These are phyloP conservation scores for Nidula microcarpa DNA, from an alignment of 768 basidiomycete species.

Conservation along the genomic window DNA sequence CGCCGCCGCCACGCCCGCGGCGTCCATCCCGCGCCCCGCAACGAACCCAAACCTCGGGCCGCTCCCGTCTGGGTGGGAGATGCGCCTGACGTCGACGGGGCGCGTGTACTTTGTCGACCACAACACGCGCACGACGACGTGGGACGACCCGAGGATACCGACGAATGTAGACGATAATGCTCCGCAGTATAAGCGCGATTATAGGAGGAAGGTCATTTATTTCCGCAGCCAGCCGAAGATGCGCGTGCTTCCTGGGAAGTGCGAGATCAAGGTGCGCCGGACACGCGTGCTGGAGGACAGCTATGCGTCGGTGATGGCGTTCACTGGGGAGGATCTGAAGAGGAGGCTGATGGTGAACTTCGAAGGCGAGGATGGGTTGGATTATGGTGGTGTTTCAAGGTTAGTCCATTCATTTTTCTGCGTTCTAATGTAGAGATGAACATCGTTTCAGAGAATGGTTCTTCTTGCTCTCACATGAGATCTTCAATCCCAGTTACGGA, in stretches of 20 bases:
- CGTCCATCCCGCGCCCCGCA: constrained; percentile 43
- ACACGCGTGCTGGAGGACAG: constrained; percentile 84
- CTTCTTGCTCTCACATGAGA: constrained; percentile 79
- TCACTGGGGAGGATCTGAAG: constrained; percentile 68
- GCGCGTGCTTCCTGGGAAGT: constrained; percentile 73
- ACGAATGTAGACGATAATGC: constrained; percentile 81
- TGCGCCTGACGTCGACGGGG: constrained; percentile 82
- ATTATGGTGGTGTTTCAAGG: constrained; percentile 78
- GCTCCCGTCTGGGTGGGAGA: constrained; percentile 92
- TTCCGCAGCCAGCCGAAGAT: constrained; percentile 90
- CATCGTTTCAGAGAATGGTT: constrained; percentile 70
- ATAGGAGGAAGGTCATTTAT: constrained; percentile 87
- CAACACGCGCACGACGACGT: constrained; percentile 83
- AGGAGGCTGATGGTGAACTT: constrained; percentile 71
- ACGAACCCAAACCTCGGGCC: constrained; percentile 69
- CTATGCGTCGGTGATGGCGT: constrained; percentile 80
- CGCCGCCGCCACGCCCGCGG: constrained; percentile 13
- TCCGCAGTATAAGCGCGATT: constrained; percentile 95
- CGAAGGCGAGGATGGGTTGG: constrained; percentile 76
- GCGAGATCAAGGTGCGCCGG: constrained; percentile 81
- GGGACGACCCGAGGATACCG: constrained; percentile 91
- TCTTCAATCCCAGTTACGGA: constrained; percentile 82
- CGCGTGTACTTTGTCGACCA: constrained; percentile 94
- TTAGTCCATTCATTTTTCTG: constrained; percentile 16
- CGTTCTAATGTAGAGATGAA: constrained; percentile 1